Percentiles rank a stretch among this genome's conserved stretches.
phyloP scores from a whole-genome alignment of 257 asterid species.

The Eucommia ulmoides region DNA sequence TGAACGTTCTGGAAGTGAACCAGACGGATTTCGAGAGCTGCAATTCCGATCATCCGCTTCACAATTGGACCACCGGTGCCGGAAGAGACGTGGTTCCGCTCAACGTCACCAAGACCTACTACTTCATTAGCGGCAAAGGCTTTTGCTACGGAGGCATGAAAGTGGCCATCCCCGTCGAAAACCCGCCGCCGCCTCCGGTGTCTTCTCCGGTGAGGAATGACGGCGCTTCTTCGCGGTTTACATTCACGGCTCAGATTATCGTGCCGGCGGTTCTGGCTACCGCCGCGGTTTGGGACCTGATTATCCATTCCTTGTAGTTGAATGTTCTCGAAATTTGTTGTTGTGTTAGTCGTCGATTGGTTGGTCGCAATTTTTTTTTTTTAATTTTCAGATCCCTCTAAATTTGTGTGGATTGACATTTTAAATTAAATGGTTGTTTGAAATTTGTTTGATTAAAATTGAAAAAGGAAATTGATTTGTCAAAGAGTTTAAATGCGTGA shows the following conservation, averaged over 20 bases:
- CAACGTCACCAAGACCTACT: conserved; percentile 50
- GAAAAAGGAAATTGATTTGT: conserved; percentile 13
- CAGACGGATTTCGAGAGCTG: conserved; percentile 51
- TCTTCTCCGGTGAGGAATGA: conserved; percentile 24
- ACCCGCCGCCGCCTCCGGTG: conserved; percentile 60
- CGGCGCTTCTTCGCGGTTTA: conserved; percentile 16
- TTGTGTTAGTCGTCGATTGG: not conserved
- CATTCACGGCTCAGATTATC: conserved; percentile 25
- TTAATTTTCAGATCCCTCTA: not conserved
- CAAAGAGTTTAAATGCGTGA: conserved; percentile 9
- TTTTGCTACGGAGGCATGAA: conserved; percentile 81
- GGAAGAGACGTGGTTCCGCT: conserved; percentile 94
- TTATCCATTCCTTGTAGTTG: conserved; percentile 28
- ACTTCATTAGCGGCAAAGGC: conserved; percentile 79
- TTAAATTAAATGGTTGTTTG: conserved; percentile 7
- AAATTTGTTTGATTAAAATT: conserved; percentile 16
- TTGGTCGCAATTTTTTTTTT: not conserved
- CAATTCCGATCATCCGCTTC: conserved; percentile 46
- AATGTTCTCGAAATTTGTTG: not conserved
- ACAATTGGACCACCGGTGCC: conserved; percentile 77
- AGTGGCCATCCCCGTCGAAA: conserved; percentile 40
- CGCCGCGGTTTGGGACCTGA: conserved; percentile 51
- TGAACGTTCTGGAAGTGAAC: conserved; percentile 76
- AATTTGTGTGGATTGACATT: not conserved
- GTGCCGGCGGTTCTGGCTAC: conserved; percentile 46